Conservation (phyloP, 2,329 filamentous ascomycete genomes). For the Juglanconis juglandina region DNA sequence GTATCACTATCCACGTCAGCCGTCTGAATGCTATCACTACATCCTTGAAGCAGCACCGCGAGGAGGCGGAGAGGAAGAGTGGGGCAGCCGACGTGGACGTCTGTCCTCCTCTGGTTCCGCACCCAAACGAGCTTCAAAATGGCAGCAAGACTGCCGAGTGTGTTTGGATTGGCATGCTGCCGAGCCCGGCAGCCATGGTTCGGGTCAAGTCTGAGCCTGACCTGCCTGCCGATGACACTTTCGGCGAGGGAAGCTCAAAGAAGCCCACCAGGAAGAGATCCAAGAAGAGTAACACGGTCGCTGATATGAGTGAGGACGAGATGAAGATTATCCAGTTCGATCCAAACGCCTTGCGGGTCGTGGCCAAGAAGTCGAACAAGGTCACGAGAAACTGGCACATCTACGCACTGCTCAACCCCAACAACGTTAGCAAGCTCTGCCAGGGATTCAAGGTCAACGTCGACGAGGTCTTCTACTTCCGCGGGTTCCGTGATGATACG, state of each 20-base stretch:
- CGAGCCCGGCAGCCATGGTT: not conserved
- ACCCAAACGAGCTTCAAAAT: not conserved
- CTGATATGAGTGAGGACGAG: not conserved
- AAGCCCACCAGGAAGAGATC: not conserved
- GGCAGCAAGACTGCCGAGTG: not conserved
- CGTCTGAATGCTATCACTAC: not conserved
- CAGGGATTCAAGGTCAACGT: slow-evolving; percentile 1
- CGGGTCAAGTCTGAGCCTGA: not conserved
- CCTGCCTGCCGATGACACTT: not conserved
- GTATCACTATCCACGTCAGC: not conserved
- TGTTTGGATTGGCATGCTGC: slow-evolving; percentile 13
- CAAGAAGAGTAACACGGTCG: not conserved
- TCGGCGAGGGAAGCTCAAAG: not conserved
- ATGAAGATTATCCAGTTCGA: slow-evolving; percentile 20
- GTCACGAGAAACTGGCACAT: not conserved
- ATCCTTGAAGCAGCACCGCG: not conserved
- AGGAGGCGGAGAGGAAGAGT: not conserved
- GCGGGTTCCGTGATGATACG: slow-evolving; percentile 1
- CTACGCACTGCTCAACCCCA: not conserved
- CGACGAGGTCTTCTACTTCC: slow-evolving; percentile 10
- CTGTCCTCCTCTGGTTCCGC: not conserved
- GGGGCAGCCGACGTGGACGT: not conserved
- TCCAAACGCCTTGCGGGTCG: slow-evolving; percentile 12
- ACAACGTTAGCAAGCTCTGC: not conserved
- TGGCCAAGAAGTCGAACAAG: slow-evolving; percentile 5